A percentile compares a stretch with the other conserved stretches of the same genome.
phyloP scores from a whole-genome alignment of 768 basidiomycete genomes.

The Mycena metata region DNA sequence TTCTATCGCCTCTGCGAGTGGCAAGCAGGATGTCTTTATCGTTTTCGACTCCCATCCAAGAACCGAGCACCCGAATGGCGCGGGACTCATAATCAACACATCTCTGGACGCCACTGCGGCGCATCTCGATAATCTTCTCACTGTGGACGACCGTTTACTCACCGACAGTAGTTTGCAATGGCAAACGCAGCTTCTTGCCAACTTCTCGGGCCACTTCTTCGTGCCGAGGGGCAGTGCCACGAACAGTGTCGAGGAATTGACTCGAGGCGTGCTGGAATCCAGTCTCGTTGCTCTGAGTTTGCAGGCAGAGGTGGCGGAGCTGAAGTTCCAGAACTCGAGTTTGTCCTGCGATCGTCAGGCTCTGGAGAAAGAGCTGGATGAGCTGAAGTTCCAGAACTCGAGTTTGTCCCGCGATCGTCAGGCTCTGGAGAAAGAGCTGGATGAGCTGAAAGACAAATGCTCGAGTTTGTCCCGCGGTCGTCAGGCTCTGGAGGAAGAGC shows the following conservation, averaged over 20 bases:
- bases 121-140: slow-evolving; percentile 62
- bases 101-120: slow-evolving; percentile 58
- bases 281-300: slow-evolving; percentile 63
- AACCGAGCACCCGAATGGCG: slow-evolving; percentile 68
- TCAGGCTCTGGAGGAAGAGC: too few species aligned
- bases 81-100: slow-evolving; percentile 68
- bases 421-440: too few species aligned
- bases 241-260: slow-evolving; percentile 40
- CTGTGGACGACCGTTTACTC: slow-evolving; percentile 61
- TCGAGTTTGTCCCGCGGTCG: too few species aligned
- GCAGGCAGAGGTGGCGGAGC: slow-evolving; percentile 55
- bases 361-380: slow-evolving; percentile 47
- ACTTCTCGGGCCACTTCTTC: slow-evolving; percentile 73
- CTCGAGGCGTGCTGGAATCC: slow-evolving; percentile 60
- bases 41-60: slow-evolving; percentile 80
- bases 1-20: slow-evolving; percentile 37
- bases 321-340: slow-evolving; percentile 49
- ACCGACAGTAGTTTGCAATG: slow-evolving; percentile 64
- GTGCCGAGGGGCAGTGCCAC: slow-evolving; percentile 47
- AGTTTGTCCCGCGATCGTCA: too few species aligned
- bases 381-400: too few species aligned
- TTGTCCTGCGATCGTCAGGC: slow-evolving; percentile 41
- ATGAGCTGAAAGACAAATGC: too few species aligned
- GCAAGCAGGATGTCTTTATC: slow-evolving; percentile 56
- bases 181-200: slow-evolving; percentile 73